These are phyloP conservation scores for Picea engelmannii DNA, from an alignment of 83 land plant species.

Conservation along the genomic window DNA sequence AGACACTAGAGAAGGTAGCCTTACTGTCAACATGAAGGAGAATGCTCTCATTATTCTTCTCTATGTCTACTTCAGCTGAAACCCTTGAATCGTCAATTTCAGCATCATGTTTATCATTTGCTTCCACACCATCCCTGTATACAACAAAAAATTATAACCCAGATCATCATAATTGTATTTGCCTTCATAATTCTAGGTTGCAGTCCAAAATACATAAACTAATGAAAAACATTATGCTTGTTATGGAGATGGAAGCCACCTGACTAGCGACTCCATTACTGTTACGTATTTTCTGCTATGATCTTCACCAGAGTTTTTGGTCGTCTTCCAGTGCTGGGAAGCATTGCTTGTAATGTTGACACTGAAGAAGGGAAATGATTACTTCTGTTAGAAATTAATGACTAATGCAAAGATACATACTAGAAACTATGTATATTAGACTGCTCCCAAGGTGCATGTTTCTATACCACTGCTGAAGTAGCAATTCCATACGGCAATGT, in stretches of 20 bases:
- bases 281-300: constrained; percentile 38
- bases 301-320: constrained; percentile 36
- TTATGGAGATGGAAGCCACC: constrained; percentile 19
- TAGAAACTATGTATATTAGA: background rate
- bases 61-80: constrained; percentile 39
- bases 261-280: constrained; percentile 29
- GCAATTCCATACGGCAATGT: constrained; percentile 79
- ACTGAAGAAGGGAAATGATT: constrained; percentile 22
- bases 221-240: background rate
- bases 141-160: background rate
- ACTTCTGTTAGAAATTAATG: background rate
- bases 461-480: constrained; percentile 60
- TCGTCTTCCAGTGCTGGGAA: constrained; percentile 44
- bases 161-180: background rate
- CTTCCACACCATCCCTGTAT: constrained; percentile 34
- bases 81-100: constrained; percentile 36
- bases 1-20: background rate
- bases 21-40: constrained; percentile 39
- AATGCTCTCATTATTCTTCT: constrained; percentile 32
- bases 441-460: background rate
- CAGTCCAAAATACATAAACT: background rate
- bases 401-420: background rate
- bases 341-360: constrained; percentile 37
- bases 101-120: constrained; percentile 49
- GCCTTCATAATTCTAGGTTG: background rate